Conservation (phyloP, 2,329 filamentous ascomycete species). For the Fusarium temperatum region DNA sequence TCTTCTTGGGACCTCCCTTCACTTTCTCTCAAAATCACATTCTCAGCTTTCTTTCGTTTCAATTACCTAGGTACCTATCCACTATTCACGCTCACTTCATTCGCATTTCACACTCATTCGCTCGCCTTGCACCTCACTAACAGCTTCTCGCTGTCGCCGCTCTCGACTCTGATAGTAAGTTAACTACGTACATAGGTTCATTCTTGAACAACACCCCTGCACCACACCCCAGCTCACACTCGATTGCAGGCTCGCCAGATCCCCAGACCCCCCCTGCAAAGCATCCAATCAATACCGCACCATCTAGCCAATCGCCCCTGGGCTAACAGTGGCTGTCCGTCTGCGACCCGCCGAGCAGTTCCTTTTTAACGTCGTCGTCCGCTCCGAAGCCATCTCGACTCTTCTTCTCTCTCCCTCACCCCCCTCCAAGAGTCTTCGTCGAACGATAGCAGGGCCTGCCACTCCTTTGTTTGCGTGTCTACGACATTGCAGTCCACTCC, state of each 20-base stretch:
- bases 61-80: not conserved
- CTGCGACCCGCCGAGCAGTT: constrained; percentile 38
- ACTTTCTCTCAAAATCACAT: constrained; percentile 21
- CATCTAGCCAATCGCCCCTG: constrained; percentile 34
- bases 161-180: constrained; percentile 14
- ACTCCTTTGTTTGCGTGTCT: constrained; percentile 46
- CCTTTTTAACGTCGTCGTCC: constrained; percentile 44
- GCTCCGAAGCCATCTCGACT: constrained; percentile 35
- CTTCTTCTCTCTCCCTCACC: constrained; percentile 37
- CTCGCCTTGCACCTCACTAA: constrained; percentile 1
- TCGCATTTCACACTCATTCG: not conserved
- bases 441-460: constrained; percentile 40
- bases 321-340: constrained; percentile 31
- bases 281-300: constrained; percentile 37
- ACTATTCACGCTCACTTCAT: not conserved
- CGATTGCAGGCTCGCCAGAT: constrained; percentile 33
- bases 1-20: constrained; percentile 27
- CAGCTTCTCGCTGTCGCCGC: constrained; percentile 5
- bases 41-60: constrained; percentile 6
- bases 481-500: constrained; percentile 47
- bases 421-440: constrained; percentile 42
- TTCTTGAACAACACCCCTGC: constrained; percentile 4
- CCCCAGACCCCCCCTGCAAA: constrained; percentile 31
- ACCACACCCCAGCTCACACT: constrained; percentile 22
- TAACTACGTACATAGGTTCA: not conserved